Evolutionary conservation across 768 basidiomycete genomes (phyloP).

Genomic region (Cystoderma amianthinum): DNA sequence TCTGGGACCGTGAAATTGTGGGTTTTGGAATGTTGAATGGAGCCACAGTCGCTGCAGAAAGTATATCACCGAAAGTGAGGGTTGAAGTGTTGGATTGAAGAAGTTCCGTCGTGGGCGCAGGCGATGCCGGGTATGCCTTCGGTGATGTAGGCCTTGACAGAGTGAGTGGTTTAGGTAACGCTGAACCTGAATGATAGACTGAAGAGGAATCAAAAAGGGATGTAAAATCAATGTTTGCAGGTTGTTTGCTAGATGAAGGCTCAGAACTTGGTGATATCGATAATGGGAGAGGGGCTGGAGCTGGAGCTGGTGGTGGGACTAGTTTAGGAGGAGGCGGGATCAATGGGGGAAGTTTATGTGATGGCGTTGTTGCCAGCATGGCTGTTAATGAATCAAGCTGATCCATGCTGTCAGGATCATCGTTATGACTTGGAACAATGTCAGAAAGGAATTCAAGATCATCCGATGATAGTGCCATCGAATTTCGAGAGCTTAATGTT

Average conservation of each 20-base stretch:
- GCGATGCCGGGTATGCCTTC: no score
- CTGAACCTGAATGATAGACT: slow-evolving; percentile 7
- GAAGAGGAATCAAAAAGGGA: slow-evolving; percentile 18
- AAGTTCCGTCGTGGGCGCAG: neutral
- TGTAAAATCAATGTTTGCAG: slow-evolving; percentile 15
- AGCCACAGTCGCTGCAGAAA: neutral
- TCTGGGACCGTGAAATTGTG: slow-evolving; percentile 7
- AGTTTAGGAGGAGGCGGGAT: slow-evolving; percentile 29
- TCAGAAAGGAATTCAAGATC: slow-evolving; percentile 81
- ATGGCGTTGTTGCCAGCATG: slow-evolving; percentile 35
- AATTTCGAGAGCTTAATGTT: slow-evolving; percentile 32
- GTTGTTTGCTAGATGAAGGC: slow-evolving; percentile 1
- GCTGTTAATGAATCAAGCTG: slow-evolving; percentile 30
- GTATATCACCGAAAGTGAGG: slow-evolving; percentile 1
- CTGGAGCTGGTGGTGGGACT: slow-evolving; percentile 6
- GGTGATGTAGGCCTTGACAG: neutral
- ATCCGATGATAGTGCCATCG: slow-evolving; percentile 67
- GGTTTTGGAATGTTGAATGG: neutral
- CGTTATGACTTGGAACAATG: slow-evolving; percentile 49
- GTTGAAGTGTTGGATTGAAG: slow-evolving; percentile 2
- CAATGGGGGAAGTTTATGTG: slow-evolving; percentile 38
- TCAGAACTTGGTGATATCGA: neutral
- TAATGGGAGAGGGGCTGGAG: no score
- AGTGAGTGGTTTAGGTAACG: slow-evolving; percentile 2
- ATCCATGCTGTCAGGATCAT: slow-evolving; percentile 26